phyloP scores from a whole-genome alignment of 2,329 filamentous ascomycete species.

The Aspergillus fructus region DNA sequence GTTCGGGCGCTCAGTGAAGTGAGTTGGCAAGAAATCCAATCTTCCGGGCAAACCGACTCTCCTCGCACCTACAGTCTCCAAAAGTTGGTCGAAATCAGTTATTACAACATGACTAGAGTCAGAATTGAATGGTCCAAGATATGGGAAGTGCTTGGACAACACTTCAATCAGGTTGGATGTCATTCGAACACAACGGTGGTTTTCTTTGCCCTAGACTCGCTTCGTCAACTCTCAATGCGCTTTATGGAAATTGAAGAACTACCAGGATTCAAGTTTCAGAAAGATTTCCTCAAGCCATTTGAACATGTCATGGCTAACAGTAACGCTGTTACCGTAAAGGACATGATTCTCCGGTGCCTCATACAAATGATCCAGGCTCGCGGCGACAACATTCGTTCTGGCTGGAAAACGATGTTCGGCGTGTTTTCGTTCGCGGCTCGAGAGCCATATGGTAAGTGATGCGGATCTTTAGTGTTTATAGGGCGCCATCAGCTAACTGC shows the following conservation, averaged over 20 bases:
- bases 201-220: conserved; percentile 93
- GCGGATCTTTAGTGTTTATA: background rate
- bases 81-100: conserved; percentile 97
- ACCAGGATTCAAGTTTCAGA: conserved; percentile 99
- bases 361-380: conserved; percentile 99
- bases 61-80: conserved; percentile 96
- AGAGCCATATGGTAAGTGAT: conserved; percentile 70
- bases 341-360: conserved; percentile 92
- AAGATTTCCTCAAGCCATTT: conserved; percentile 97
- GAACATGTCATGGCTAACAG: conserved; percentile 97
- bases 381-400: conserved; percentile 94
- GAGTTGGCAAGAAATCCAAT: conserved; percentile 98
- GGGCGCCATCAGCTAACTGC: background rate
- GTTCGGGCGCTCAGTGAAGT: conserved; percentile 90
- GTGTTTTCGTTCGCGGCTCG: conserved; percentile 94
- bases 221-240: conserved; percentile 94
- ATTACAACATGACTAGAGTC: conserved; percentile 99
- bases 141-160: conserved; percentile 95
- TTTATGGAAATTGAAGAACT: conserved; percentile 99
- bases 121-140: conserved; percentile 98
- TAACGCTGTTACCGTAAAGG: conserved; percentile 86
- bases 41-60: conserved; percentile 91
- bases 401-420: conserved; percentile 99
- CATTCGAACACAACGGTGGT: conserved; percentile 96
- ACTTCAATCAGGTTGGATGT: conserved; percentile 97